A percentile compares a stretch with the other conserved stretches of the same genome.
Conservation (phyloP, 2,329 filamentous ascomycete species). For the Amauroascus niger region DNA sequence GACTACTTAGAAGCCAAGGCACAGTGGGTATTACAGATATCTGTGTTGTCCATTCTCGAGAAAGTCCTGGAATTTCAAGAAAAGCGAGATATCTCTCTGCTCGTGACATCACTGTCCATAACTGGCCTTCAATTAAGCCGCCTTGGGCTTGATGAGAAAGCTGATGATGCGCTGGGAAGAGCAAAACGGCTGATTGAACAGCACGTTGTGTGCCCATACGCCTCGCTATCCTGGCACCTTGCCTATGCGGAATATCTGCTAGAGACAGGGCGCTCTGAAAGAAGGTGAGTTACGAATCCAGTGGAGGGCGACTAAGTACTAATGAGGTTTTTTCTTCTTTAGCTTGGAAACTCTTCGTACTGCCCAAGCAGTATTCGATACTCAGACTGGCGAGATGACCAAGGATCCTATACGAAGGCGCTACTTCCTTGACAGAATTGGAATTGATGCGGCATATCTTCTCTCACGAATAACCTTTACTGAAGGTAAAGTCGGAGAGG, state of each 20-base stretch:
- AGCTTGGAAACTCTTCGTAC: slow-evolving; percentile 29
- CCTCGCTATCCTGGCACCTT: slow-evolving; percentile 53
- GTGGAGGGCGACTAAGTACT: slow-evolving; percentile 28
- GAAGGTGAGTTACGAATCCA: slow-evolving; percentile 42
- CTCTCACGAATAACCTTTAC: slow-evolving; percentile 58
- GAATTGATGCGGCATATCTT: slow-evolving; percentile 53
- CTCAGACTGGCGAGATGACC: slow-evolving; percentile 24
- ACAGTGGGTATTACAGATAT: slow-evolving; percentile 42
- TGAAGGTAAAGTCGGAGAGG: slow-evolving; percentile 38
- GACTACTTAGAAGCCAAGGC: slow-evolving; percentile 52
- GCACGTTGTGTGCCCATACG: slow-evolving; percentile 36
- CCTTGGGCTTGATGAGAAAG: slow-evolving; percentile 52
- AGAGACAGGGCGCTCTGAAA: slow-evolving; percentile 54
- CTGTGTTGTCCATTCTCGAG: slow-evolving; percentile 42
- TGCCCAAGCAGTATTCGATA: slow-evolving; percentile 27
- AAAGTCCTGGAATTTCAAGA: slow-evolving; percentile 41
- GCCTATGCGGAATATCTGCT: slow-evolving; percentile 66
- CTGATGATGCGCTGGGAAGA: slow-evolving; percentile 48
- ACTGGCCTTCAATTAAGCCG: slow-evolving; percentile 49
- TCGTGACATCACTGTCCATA: slow-evolving; percentile 36
- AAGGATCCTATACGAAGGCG: slow-evolving; percentile 33
- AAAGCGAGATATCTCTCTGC: slow-evolving; percentile 29
- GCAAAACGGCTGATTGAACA: slow-evolving; percentile 44
- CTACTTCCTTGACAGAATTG: slow-evolving; percentile 43
- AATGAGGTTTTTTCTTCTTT: too few species aligned